Conservation (phyloP, 2,329 filamentous ascomycete species). For the Fusarium bulbicola region DNA sequence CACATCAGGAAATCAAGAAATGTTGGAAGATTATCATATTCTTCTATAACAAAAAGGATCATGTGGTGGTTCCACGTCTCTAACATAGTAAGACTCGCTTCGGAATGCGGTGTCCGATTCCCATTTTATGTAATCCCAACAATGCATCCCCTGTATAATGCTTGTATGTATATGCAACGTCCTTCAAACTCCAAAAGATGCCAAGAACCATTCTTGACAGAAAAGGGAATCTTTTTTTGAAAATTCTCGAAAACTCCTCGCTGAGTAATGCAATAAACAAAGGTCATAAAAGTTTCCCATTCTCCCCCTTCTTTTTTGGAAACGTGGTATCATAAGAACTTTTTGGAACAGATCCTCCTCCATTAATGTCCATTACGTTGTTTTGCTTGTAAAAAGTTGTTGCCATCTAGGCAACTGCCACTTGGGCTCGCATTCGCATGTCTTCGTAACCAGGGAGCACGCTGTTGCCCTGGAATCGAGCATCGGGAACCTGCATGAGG, state of each 20-base stretch:
- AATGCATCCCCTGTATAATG: constrained; percentile 1
- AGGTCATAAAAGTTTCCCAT: constrained; percentile 26
- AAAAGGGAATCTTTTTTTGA: constrained; percentile 11
- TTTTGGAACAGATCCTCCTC: constrained; percentile 22
- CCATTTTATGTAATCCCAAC: constrained; percentile 22
- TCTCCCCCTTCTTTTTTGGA: constrained; percentile 14
- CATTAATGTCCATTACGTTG: constrained; percentile 35
- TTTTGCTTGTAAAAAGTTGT: background rate
- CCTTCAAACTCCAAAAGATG: constrained; percentile 21
- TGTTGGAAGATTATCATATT: constrained; percentile 19
- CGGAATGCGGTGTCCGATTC: constrained; percentile 10
- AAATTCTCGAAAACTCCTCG: constrained; percentile 39
- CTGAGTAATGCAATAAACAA: constrained; percentile 31
- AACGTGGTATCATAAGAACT: constrained; percentile 30
- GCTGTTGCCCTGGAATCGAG: constrained; percentile 44
- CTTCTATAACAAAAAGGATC: constrained; percentile 7
- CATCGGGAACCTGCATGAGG: constrained; percentile 47
- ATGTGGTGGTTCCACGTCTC: constrained; percentile 10
- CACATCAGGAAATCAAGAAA: background rate
- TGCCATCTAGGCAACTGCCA: constrained; percentile 37
- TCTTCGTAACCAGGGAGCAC: constrained; percentile 54
- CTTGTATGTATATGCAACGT: background rate
- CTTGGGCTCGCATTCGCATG: constrained; percentile 37
- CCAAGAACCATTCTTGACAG: constrained; percentile 12
- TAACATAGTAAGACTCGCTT: constrained; percentile 28